phyloP scores from a whole-genome alignment of 73 alveolate genomes.

The Paramecium octaurelia region DNA sequence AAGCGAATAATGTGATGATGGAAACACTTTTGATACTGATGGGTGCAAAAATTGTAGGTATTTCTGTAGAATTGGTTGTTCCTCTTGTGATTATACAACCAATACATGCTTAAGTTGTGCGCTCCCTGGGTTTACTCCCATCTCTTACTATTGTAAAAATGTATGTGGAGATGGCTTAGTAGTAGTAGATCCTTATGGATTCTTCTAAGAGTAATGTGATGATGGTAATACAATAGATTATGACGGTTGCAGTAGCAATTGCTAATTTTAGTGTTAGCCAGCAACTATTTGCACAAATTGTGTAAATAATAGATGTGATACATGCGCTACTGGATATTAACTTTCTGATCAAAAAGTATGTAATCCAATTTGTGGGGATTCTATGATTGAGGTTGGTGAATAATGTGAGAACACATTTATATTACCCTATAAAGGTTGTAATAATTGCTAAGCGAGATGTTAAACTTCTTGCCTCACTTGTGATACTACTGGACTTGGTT shows the following conservation, averaged over 20 bases:
- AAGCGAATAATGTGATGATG: neutral
- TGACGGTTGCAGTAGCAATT: neutral
- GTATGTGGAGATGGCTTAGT: constrained; percentile 22
- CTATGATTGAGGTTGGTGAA: neutral
- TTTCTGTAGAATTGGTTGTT: neutral
- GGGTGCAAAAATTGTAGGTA: neutral
- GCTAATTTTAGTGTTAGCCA: neutral
- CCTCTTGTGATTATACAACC: neutral
- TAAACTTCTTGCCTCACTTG: neutral
- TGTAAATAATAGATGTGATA: neutral
- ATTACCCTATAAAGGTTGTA: neutral
- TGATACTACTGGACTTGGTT: neutral
- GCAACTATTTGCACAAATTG: neutral
- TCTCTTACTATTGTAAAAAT: neutral
- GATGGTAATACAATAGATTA: neutral
- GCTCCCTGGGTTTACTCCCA: neutral
- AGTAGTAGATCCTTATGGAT: neutral
- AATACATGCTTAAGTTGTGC: neutral
- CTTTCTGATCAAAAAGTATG: neutral
- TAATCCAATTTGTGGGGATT: neutral
- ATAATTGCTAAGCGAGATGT: neutral
- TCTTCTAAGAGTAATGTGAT: neutral
- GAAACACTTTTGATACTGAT: neutral
- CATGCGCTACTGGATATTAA: neutral
- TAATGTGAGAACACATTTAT: neutral